phyloP scores from a whole-genome alignment of 2,329 filamentous ascomycete genomes.

The Alternaria gaisen region DNA sequence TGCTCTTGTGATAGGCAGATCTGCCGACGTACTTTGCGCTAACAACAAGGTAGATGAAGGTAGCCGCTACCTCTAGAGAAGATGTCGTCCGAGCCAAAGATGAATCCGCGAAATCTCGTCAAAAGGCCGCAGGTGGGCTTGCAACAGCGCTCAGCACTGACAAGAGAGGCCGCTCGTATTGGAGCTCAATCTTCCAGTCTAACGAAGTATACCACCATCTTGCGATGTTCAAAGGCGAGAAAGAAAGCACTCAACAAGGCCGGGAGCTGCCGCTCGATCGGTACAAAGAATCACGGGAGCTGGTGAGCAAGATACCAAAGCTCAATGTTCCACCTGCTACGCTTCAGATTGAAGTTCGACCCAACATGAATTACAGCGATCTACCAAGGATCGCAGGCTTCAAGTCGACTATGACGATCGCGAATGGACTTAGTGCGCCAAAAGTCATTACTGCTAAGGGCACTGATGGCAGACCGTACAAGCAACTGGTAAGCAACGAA shows the following conservation, averaged over 20 bases:
- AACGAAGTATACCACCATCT: slow-evolving; percentile 72
- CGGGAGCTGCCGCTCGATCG: slow-evolving; percentile 71
- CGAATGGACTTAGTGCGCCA: slow-evolving; percentile 87
- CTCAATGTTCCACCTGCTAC: slow-evolving; percentile 87
- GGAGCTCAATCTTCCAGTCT: slow-evolving; percentile 76
- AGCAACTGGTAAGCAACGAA: slow-evolving; percentile 72
- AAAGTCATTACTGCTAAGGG: slow-evolving; percentile 89
- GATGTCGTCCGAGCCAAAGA: slow-evolving; percentile 70
- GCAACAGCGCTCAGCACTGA: slow-evolving; percentile 67
- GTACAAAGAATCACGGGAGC: slow-evolving; percentile 67
- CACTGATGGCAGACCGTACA: slow-evolving; percentile 80
- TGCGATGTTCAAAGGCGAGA: slow-evolving; percentile 70
- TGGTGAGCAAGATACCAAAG: slow-evolving; percentile 70
- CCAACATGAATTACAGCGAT: slow-evolving; percentile 76
- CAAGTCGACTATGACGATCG: slow-evolving; percentile 80
- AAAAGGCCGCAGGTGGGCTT: slow-evolving; percentile 75
- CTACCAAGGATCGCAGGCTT: slow-evolving; percentile 79
- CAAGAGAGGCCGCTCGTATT: slow-evolving; percentile 64
- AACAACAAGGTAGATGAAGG: slow-evolving; percentile 30
- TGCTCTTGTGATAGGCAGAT: neutral
- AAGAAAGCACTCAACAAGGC: slow-evolving; percentile 70
- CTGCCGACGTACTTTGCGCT: neutral
- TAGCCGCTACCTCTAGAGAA: slow-evolving; percentile 65
- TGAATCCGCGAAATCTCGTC: slow-evolving; percentile 75
- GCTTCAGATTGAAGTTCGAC: slow-evolving; percentile 79